phyloP scores from a whole-genome alignment of 1,284 basidiomycete species.

The Phylloboletellus chloephorus region DNA sequence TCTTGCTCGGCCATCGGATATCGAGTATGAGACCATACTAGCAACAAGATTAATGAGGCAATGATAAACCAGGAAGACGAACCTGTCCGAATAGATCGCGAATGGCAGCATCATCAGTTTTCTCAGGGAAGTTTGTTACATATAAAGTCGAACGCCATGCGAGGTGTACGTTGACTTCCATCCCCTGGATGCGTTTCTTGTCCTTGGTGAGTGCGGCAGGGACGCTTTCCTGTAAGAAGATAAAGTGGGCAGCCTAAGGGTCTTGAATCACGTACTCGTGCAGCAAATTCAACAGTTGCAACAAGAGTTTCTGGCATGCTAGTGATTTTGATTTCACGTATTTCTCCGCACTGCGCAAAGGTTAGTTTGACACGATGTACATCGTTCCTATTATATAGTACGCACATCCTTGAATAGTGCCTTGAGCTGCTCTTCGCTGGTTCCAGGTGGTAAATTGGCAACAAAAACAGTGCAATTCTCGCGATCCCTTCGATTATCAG shows the following conservation, averaged over 20 bases:
- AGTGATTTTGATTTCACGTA: conserved; percentile 77
- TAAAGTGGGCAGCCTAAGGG: not conserved
- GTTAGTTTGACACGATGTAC: conserved; percentile 12
- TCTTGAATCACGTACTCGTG: conserved; percentile 46
- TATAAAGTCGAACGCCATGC: conserved; percentile 95
- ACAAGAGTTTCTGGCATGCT: conserved; percentile 52
- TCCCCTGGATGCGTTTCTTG: conserved; percentile 74
- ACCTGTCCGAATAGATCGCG: conserved; percentile 78
- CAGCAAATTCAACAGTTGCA: conserved; percentile 77
- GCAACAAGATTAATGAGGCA: conserved; percentile 8
- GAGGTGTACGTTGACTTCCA: conserved; percentile 78
- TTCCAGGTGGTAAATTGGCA: conserved; percentile 57
- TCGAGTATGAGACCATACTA: conserved; percentile 90
- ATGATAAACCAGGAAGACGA: conserved; percentile 3
- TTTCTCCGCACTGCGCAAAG: conserved; percentile 65
- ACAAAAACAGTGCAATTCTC: conserved; percentile 94
- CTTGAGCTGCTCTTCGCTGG: conserved; percentile 62
- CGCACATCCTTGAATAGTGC: conserved; percentile 82
- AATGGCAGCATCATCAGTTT: conserved; percentile 74
- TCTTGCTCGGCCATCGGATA: conserved; percentile 97
- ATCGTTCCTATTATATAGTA: conserved; percentile 13
- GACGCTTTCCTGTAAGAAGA: conserved; percentile 57
- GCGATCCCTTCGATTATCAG: conserved; percentile 64
- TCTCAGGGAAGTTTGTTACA: conserved; percentile 93
- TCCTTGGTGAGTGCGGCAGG: conserved; percentile 88